phyloP scores from a whole-genome alignment of 2,329 filamentous ascomycete species.

The Hymenotorrendiella dingleyae region DNA sequence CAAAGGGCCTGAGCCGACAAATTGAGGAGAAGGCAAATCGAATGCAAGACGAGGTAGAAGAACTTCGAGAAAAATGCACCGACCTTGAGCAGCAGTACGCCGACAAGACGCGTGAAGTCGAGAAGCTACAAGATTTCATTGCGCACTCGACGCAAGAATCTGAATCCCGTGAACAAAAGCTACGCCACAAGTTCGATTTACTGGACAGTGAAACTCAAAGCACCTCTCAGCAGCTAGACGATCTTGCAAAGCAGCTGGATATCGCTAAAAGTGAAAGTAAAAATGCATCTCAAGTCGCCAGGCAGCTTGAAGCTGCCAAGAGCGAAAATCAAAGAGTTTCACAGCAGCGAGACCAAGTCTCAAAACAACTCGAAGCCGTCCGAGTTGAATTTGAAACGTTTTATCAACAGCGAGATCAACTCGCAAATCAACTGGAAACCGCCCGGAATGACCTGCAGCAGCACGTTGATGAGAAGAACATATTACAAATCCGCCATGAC shows the following conservation, averaged over 20 bases:
- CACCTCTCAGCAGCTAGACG: conserved; percentile 9
- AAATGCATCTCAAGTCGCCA: too few relatives aligned
- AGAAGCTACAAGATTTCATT: conserved; percentile 38
- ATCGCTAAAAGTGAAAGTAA: too few relatives aligned
- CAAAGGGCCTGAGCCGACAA: conserved; percentile 68
- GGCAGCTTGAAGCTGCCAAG: too few relatives aligned
- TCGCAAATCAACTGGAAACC: conserved; percentile 33
- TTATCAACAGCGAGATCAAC: conserved; percentile 9
- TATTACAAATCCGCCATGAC: conserved; percentile 64
- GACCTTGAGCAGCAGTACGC: conserved; percentile 38
- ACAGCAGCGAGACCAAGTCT: conserved; percentile 9
- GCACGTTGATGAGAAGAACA: conserved; percentile 58
- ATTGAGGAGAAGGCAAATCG: conserved; percentile 64
- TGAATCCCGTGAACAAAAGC: conserved; percentile 26
- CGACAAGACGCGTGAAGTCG: conserved; percentile 36
- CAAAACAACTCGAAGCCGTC: conserved; percentile 33
- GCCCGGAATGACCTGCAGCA: conserved; percentile 33
- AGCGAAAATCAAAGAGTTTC: conserved; percentile 9
- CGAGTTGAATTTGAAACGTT: too few relatives aligned
- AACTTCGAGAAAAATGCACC: conserved; percentile 39
- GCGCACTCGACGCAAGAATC: conserved; percentile 28
- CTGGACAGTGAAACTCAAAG: conserved; percentile 18
- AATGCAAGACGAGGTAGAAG: conserved; percentile 60
- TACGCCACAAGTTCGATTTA: conserved; percentile 38
- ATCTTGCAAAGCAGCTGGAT: conserved; percentile 28